These are phyloP conservation scores for Bathelium albidoporum DNA, from an alignment of 495 filamentous ascomycete species.

Conservation along the genomic window DNA sequence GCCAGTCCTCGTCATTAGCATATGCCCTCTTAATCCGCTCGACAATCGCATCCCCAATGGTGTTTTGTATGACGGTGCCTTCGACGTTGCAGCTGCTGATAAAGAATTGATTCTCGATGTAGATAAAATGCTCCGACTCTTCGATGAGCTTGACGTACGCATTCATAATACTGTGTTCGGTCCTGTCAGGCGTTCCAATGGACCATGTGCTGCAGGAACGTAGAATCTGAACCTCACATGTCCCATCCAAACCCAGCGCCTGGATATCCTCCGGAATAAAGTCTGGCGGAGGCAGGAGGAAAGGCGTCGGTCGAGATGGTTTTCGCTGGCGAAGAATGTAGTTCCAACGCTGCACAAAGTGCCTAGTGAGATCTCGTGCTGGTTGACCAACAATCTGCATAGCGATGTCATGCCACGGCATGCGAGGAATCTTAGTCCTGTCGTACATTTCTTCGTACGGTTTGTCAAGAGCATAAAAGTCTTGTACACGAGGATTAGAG, in stretches of 20 bases:
- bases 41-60: slow-evolving; percentile 90
- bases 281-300: slow-evolving; percentile 87
- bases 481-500: slow-evolving; percentile 87
- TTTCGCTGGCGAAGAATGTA: slow-evolving; percentile 91
- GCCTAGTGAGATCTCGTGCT: slow-evolving; percentile 83
- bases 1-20: slow-evolving; percentile 80
- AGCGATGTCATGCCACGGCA: slow-evolving; percentile 98
- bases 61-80: slow-evolving; percentile 77
- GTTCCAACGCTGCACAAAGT: slow-evolving; percentile 99
- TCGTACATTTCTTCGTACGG: slow-evolving; percentile 99
- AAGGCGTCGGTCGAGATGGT: slow-evolving; percentile 86
- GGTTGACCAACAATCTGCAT: slow-evolving; percentile 99
- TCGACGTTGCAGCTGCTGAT: slow-evolving; percentile 87
- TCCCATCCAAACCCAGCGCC: slow-evolving; percentile 76
- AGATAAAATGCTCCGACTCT: slow-evolving; percentile 92
- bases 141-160: slow-evolving; percentile 93
- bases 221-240: slow-evolving; percentile 92
- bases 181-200: slow-evolving; percentile 68
- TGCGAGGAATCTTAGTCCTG: slow-evolving; percentile 70
- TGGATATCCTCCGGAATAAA: slow-evolving; percentile 78
- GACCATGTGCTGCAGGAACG: slow-evolving; percentile 88
- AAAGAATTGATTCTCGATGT: slow-evolving; percentile 99
- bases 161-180: slow-evolving; percentile 89
- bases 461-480: slow-evolving; percentile 88
- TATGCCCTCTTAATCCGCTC: slow-evolving; percentile 80